Percentiles rank a stretch among this genome's conserved stretches.
These are phyloP conservation scores for Huntiella bhutanensis DNA, from an alignment of 2,329 filamentous ascomycete species.

Conservation along the genomic window DNA sequence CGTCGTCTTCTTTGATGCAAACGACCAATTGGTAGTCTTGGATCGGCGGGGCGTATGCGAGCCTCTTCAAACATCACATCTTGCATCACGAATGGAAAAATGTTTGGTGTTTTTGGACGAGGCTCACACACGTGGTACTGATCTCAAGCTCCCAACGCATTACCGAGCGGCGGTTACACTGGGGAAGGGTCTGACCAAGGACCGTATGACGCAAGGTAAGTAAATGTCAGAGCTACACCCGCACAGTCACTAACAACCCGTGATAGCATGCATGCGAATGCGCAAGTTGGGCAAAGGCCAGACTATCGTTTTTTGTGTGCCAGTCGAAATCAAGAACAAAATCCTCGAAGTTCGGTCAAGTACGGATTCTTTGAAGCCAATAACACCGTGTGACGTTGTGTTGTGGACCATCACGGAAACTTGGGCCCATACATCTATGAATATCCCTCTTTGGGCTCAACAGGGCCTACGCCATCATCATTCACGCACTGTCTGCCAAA, in stretches of 20 bases:
- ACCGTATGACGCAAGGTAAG: slow-evolving; percentile 46
- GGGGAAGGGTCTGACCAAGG: slow-evolving; percentile 46
- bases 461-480: slow-evolving; percentile 35
- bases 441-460: slow-evolving; percentile 38
- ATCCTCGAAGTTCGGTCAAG: slow-evolving; percentile 20
- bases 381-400: slow-evolving; percentile 33
- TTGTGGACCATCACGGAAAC: slow-evolving; percentile 41
- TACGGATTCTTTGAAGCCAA: slow-evolving; percentile 12
- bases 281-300: slow-evolving; percentile 48
- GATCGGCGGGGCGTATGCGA: slow-evolving; percentile 28
- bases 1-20: slow-evolving; percentile 37
- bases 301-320: slow-evolving; percentile 40
- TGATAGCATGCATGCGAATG: slow-evolving; percentile 50
- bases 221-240: no score
- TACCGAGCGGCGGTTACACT: slow-evolving; percentile 50
- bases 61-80: slow-evolving; percentile 38
- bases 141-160: slow-evolving; percentile 38
- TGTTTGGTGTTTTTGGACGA: slow-evolving; percentile 55
- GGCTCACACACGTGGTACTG: slow-evolving; percentile 49
- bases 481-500: slow-evolving; percentile 18
- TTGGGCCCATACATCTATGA: slow-evolving; percentile 26
- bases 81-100: slow-evolving; percentile 30
- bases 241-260: not conserved
- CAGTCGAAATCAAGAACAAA: slow-evolving; percentile 37
- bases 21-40: slow-evolving; percentile 35